Base-by-base conservation (phyloP, 352 stramenopile genomes). In the Ochromonadaceae sp. region DNA sequence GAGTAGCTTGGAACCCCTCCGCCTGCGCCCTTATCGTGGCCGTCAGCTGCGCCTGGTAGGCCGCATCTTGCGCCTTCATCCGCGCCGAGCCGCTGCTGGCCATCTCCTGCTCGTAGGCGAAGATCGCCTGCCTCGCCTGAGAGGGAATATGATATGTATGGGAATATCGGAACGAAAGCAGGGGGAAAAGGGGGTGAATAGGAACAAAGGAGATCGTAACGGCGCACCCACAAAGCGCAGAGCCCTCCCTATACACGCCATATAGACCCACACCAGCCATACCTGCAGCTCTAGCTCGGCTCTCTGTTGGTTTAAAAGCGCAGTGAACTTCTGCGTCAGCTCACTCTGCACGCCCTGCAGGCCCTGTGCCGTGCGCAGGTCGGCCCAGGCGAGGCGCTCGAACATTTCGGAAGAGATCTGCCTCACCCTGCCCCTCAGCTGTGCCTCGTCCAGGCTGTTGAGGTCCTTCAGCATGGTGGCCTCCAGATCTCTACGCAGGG, bases 381-480 rank as follows among this genome's bases (percentile, higher is more conserved):
- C 26, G 22, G 48, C 55, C 55, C 55, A 63, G 22, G 34, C 26
- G 2, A 52, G 12, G 17, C 55, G 34, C 26, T 63, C 55, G 10
- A 63, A 63, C 7, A 63, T 15, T 36, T 63, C 55, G 28, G 14
- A n/a, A 34, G 35, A 28, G 10, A 63, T 25, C 14, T 49, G 38
- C n/a, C 39, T 31, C 1, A 63, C 9, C 25, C 55, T 22, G 1
- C 12, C 10, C 14, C 55, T 39, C 5, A 63, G 22, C 3, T 22
- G 39, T 20, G 5, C 12, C 4, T n/a, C 38, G 22, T 63, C 35
- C 12, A 63, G 20, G 1, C n/a, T 32, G 7, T 63, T 25, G 5
- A 63, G n/a, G 28, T 63, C 55, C 14, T 32, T 47, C 14, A 63
- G 20, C 35, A 63, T 42, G 7, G 31, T 12, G 22, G 2, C 4